Evolutionary conservation across 164 flowering plant genomes (phyloP).

Genomic region (grape (Vitis vinifera)): DNA sequence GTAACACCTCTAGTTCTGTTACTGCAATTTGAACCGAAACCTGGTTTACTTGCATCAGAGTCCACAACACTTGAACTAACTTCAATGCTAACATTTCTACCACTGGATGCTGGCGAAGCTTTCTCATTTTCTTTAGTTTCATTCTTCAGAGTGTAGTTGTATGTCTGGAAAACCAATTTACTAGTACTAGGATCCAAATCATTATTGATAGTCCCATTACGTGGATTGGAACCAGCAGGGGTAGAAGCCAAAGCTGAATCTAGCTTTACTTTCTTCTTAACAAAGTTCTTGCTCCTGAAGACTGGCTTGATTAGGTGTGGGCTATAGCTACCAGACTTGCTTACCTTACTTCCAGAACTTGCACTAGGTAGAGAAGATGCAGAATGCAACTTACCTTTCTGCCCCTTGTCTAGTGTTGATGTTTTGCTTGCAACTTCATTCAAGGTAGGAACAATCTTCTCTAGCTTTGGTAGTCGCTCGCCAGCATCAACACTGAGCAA

Average conservation of each 20-base stretch:
- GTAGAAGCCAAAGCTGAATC: conserved; percentile 25
- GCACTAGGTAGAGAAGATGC: conserved; percentile 22
- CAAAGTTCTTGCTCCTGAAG: conserved; percentile 24
- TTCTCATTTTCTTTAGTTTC: conserved; percentile 23
- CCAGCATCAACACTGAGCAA: conserved; percentile 10
- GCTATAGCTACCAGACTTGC: conserved; percentile 12
- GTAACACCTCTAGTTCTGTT: conserved; percentile 22
- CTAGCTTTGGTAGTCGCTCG: conserved; percentile 15
- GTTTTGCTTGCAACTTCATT: conserved; percentile 14
- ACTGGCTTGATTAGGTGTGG: conserved; percentile 23
- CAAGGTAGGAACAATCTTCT: conserved; percentile 25
- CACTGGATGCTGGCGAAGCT: conserved; percentile 28
- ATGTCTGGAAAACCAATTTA: conserved; percentile 20
- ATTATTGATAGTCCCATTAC: conserved; percentile 10
- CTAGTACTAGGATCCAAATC: conserved; percentile 19
- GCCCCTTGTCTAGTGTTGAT: conserved; percentile 19
- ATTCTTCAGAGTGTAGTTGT: conserved; percentile 14
- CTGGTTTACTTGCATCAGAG: conserved; percentile 21
- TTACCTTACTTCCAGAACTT: conserved; percentile 14
- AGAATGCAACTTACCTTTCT: conserved; percentile 20
- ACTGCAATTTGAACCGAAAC: conserved; percentile 18
- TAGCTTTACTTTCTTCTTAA: conserved; percentile 24
- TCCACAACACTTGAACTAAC: conserved; percentile 27
- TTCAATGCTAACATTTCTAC: conserved; percentile 23
- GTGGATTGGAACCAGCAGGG: conserved; percentile 19